Evolutionary conservation across 352 stramenopile genomes (phyloP), one percentile per base, ranked within the genome.

Genomic region (Pythium aquatile): DNA sequence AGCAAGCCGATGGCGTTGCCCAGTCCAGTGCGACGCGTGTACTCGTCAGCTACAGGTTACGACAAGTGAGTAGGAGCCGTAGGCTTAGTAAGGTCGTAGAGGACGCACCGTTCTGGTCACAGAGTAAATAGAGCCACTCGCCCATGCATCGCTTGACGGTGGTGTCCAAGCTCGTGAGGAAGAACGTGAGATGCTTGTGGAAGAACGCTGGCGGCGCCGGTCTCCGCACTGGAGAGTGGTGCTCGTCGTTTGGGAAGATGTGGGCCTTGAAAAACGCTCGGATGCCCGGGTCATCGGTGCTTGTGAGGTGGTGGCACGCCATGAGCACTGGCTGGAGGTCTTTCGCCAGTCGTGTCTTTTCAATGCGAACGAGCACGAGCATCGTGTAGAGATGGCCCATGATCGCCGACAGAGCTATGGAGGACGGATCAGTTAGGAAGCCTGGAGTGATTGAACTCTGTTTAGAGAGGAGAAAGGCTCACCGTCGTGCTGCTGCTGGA

Each of bases 1-100:
- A 93, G 71, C 63, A 93, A 73, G 20, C 82, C 84, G 67, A 93
- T 90, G 37, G 84, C 81, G 44, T 90, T 92, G 47, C 83, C 83
- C 26, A 94, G 61, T 3, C 79, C 83, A 14, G 77, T 91, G 51
- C 76, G 75, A n/a, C 77, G 67, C 33, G 81, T 93, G 66, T 91
- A 92, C 49, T 90, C 64, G 37, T 91, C 77, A 17, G 81, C 84
- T 95, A 57, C n/a, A 40, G 52, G 30, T 1, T 44, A 8, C n/a
- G 53, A 26, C 30, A 58, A 51, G 44, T 46, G 35, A 26, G n/a
- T 24, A 35, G 32, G 29, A 60, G 68, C 32, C 8, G 32, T 35
- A 35, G 73, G 70, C 69, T 67, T 37, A 64, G 17, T 8, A 65
- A 49, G 39, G 58, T n/a, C 60, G 11, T 11, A 39, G 3, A 9